Evolutionary conservation across 768 basidiomycete species (phyloP), one percentile per base, ranked within the genome.

Genomic region (Mycena metata): DNA sequence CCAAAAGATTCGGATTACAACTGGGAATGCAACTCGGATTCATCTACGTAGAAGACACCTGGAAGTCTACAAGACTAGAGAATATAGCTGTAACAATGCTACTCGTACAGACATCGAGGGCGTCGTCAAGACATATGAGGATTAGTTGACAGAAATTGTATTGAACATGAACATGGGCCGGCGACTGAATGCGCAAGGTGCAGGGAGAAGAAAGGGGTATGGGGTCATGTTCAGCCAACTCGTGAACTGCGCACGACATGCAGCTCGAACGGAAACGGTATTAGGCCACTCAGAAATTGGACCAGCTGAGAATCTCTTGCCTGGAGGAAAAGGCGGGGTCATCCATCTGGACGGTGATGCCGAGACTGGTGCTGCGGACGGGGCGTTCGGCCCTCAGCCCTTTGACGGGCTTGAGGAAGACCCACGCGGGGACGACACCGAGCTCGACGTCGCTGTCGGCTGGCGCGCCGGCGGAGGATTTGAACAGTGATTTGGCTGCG

Each of bases 371-470:
- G 56, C 81, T 87, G 35, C 93, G 86, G 72, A 91, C 79, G 1
- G 93, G 92, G 23, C 93, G 84, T 71, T 89, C 87, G 5, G 87
- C 84, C 43, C 83, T 78, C 61, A 90, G 80, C 5, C 89, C 90
- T 67, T 87, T 85, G 52, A 85, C 83, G 39, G 89, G 86, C 73
- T 88, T 89, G 69, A 88, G 62, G 83, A 95, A 93, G 75, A 87
- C 89, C 91, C 92, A 94, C 8, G 90, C 88, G 13, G 93, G 93
- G 4, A 93, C 87, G 36, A 90, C 84, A 43, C 93, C 93, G 19
- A 93, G 77, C 75, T 93, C 91, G 41, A 89, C 80, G 46, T 86
- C 82, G 21, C 79, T 80, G 56, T 75, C 76, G 50, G 66, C 60
- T 24, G 63, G 73, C 41, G 63, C 60, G 26, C 49, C 49, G 8